Evolutionary conservation across 1,139 yeast genomes (phyloP), one percentile per base, ranked within the genome.

Genomic region (Komagataea norvegica): DNA sequence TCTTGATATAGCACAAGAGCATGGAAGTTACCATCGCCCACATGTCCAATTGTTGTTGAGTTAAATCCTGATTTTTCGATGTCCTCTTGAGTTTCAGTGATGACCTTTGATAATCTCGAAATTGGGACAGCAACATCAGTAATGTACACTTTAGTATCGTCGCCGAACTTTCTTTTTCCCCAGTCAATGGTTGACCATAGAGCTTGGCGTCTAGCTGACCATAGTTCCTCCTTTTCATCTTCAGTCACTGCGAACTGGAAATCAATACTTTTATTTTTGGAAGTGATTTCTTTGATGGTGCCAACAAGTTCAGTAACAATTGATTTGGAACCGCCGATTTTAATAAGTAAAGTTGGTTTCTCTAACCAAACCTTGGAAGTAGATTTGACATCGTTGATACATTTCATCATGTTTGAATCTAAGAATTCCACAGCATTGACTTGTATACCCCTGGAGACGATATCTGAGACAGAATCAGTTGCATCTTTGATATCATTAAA

Each of bases 201-300:
- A 2, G 81, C 83, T 44, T 74, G 72, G 49, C 83, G 70, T 46
- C 89, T 65, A 3, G 87, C 89, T 8, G 75, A 65, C 86, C 88
- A 82, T 34, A 79, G 62, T 34, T 74, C 71, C 1, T 63, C 67
- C 47, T 79, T 76, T 44, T 80, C 83, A 18, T 68, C 74, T 36
- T 70, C 76, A 37, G 67, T 65, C 11, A 57, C 54, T 6, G 88
- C 83, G 41, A 69, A 71, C 38, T 74, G 76, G 50, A 78, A 72
- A 25, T 60, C 55, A 19, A 65, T 47, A 30, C 68, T 55, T 25
- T 65, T 56, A 51, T 73, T 62, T 14, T 58, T 46, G 5, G 59
- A 48, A 20, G 78, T 67, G 16, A 76, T 62, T 6, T 49, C 40
- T 37, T 61, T 52, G 29, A 77, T 66, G 3, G 70, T 55, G 16